A percentile compares a stretch with the other conserved stretches of the same genome.
Evolutionary conservation across 1,284 basidiomycete species (phyloP).

Genomic region (Ceratobasidium sp.): DNA sequence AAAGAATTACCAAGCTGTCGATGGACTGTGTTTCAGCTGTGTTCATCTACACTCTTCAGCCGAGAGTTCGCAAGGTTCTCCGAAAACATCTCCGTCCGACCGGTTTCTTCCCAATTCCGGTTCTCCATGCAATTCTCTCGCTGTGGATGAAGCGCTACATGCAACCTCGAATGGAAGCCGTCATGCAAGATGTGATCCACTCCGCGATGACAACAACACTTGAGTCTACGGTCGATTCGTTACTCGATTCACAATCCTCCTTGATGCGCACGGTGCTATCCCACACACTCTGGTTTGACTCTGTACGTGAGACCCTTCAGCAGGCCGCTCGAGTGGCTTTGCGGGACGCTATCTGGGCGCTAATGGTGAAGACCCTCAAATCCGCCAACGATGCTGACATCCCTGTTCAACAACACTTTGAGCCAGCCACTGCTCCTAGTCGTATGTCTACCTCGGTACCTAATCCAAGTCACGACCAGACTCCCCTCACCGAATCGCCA

Average conservation of each 20-base stretch:
- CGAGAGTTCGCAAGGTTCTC: conserved; percentile 27
- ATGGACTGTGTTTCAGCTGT: conserved; percentile 41
- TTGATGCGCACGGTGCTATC: conserved; percentile 33
- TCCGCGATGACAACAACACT: conserved; percentile 39
- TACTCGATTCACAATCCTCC: conserved; percentile 33
- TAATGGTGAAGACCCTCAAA: conserved; percentile 36
- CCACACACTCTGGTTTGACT: conserved; percentile 40
- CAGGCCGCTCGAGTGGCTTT: conserved; percentile 36
- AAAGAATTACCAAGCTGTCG: conserved; percentile 16
- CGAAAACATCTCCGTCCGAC: conserved; percentile 40
- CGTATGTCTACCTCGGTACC: background rate
- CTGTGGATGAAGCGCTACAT: conserved; percentile 43
- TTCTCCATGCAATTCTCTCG: conserved; percentile 20
- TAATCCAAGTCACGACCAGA: background rate
- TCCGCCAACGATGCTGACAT: conserved; percentile 37
- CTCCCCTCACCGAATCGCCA: background rate
- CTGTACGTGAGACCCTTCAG: conserved; percentile 25
- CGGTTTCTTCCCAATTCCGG: conserved; percentile 16
- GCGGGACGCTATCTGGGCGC: conserved; percentile 36
- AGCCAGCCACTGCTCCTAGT: background rate
- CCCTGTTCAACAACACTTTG: conserved; percentile 23
- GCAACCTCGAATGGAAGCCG: conserved; percentile 41
- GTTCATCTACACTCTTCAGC: conserved; percentile 29
- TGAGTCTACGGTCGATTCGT: conserved; percentile 28
- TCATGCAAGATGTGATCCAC: conserved; percentile 30